Evolutionary conservation across 1,284 basidiomycete species (phyloP).

Genomic region (Apiotrichum veenhuisii): DNA sequence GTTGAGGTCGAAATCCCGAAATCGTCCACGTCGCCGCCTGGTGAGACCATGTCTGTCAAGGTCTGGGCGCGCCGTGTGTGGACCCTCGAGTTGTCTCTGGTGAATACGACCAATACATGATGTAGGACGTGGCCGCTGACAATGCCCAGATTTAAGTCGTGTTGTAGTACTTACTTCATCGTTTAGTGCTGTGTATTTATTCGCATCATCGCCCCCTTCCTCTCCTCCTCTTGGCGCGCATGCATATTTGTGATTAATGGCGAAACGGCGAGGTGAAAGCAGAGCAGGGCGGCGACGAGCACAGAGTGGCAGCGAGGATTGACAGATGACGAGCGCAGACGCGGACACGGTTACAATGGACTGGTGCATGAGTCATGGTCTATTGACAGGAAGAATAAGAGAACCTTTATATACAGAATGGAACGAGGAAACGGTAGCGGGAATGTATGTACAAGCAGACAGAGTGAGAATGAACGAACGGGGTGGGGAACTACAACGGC

Average conservation of each 20-base stretch:
- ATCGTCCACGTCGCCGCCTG: constrained; percentile 32
- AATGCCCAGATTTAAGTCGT: constrained; percentile 2
- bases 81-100: constrained; percentile 94
- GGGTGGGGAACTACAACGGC: no score
- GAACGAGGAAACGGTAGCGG: no score
- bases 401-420: no score
- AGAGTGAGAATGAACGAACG: no score
- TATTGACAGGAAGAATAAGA: no score
- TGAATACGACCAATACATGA: constrained; percentile 51
- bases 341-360: no score
- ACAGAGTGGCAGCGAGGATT: no score
- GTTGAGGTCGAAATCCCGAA: constrained; percentile 76
- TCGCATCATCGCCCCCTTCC: not conserved
- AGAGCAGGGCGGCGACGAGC: not conserved
- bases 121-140: not conserved
- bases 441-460: no score
- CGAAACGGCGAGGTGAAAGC: not conserved
- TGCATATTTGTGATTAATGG: constrained; percentile 5
- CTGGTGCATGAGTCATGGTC: no score
- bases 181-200: constrained; percentile 6
- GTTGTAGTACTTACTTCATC: constrained; percentile 4
- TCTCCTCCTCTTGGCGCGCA: not conserved
- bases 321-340: no score
- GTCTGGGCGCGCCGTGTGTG: constrained; percentile 95
- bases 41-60: constrained; percentile 62